Conservation (phyloP, 495 filamentous ascomycete species). For the Hyaloscypha bicolor region DNA sequence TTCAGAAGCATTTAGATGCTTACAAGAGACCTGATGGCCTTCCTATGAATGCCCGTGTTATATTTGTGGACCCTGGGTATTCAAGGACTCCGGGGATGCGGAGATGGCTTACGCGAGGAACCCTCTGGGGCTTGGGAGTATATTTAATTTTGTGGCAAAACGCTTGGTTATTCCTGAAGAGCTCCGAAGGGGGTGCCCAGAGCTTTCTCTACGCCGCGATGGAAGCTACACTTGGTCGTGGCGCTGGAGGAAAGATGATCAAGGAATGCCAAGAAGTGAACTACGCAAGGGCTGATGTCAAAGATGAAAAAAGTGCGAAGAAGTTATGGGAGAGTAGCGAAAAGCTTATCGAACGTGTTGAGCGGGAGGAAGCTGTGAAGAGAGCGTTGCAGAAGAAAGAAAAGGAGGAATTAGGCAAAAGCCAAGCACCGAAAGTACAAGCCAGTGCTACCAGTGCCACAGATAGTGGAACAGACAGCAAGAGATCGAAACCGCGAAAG, state of each 20-base stretch:
- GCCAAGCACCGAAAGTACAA: conserved; percentile 41
- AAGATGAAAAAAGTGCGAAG: conserved; percentile 76
- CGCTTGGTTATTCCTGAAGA: conserved; percentile 89
- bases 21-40: conserved; percentile 81
- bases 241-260: conserved; percentile 67
- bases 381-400: conserved; percentile 68
- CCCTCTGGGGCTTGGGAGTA: conserved; percentile 74
- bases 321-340: conserved; percentile 88
- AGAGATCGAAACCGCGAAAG: conserved; percentile 30
- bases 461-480: conserved; percentile 45
- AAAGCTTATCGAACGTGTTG: conserved; percentile 76
- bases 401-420: conserved; percentile 50
- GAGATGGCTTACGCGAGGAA: conserved; percentile 82
- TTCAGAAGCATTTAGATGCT: conserved; percentile 82
- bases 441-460: conserved; percentile 49
- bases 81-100: conserved; percentile 83
- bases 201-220: conserved; percentile 83
- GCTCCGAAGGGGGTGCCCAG: conserved; percentile 78
- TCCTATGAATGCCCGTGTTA: conserved; percentile 76
- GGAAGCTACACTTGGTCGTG: conserved; percentile 68
- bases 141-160: conserved; percentile 80
- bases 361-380: conserved; percentile 73
- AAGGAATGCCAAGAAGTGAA: conserved; percentile 86
- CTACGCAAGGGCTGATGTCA: conserved; percentile 71
- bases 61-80: conserved; percentile 85